Evolutionary conservation across 169 alveolate species (phyloP).

Genomic region (Plasmodium inui): DNA sequence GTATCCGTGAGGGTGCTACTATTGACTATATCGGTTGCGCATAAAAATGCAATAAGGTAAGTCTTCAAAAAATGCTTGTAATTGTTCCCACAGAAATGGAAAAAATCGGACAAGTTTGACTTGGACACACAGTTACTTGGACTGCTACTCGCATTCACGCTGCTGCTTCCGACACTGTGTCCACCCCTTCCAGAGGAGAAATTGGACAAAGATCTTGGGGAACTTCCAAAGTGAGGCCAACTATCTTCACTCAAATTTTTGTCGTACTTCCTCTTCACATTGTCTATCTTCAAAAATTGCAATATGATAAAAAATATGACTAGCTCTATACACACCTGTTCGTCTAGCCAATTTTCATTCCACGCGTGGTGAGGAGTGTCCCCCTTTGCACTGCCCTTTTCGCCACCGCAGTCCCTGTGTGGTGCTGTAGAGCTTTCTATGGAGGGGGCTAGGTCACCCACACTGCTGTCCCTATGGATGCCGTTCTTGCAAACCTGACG

Average conservation of each 20-base stretch:
- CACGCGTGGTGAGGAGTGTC: not conserved
- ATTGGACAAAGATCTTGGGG: not conserved
- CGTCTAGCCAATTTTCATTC: conserved; percentile 38
- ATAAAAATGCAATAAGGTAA: conserved; percentile 27
- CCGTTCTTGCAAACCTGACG: not conserved
- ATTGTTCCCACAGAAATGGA: conserved; percentile 21
- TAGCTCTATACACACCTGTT: conserved; percentile 29
- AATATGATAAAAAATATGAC: conserved; percentile 54
- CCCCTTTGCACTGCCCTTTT: not conserved
- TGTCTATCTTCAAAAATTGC: conserved; percentile 58
- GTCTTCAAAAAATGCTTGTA: conserved; percentile 32
- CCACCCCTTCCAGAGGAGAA: not conserved
- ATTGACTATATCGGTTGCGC: conserved; percentile 31
- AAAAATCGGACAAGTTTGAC: conserved; percentile 28
- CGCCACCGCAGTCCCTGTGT: not conserved
- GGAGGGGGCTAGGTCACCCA: not conserved
- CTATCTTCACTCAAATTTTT: conserved; percentile 63
- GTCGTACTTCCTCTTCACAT: conserved; percentile 53
- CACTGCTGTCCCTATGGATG: not conserved
- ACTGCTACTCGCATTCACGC: not conserved
- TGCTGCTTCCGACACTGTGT: not conserved
- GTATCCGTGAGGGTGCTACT: conserved; percentile 6
- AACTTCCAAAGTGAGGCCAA: conserved; percentile 41
- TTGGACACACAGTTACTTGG: not conserved
- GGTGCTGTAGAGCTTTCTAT: too few species aligned